Conservation (phyloP, 75 land plant species). For the Pinus albicaulis region DNA sequence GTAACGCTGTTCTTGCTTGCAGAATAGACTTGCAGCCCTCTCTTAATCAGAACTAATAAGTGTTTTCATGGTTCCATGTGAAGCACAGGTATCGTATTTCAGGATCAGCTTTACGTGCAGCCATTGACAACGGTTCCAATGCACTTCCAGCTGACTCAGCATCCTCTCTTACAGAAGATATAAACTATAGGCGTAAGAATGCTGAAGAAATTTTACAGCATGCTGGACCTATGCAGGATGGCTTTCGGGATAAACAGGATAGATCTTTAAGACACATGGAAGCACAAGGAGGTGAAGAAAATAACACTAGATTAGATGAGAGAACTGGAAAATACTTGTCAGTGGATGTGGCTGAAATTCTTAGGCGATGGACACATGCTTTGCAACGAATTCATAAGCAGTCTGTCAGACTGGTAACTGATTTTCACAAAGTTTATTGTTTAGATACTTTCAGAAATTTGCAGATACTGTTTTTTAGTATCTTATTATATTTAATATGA, state of each 20-base stretch:
- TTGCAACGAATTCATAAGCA: conserved; percentile 99
- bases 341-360: conserved; percentile 91
- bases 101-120: conserved; percentile 86
- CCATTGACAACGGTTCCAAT: conserved; percentile 77
- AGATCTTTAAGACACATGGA: conserved; percentile 12
- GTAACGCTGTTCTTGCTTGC: conserved; percentile 10
- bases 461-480: too few species aligned
- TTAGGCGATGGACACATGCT: conserved; percentile 99
- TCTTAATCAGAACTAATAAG: too few species aligned
- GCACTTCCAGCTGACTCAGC: conserved; percentile 23
- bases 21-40: too few species aligned
- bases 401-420: conserved; percentile 76
- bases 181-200: conserved; percentile 3
- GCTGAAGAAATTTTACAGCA: background rate
- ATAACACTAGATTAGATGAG: conserved; percentile 42
- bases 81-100: conserved; percentile 87
- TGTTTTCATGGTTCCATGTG: too few species aligned
- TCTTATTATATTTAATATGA: too few species aligned
- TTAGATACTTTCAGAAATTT: too few species aligned
- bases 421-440: background rate
- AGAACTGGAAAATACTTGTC: conserved; percentile 56
- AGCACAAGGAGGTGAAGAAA: conserved; percentile 33
- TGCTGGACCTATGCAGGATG: conserved; percentile 13
- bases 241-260: conserved; percentile 13
- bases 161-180: conserved; percentile 13